These are phyloP conservation scores for Monascus purpureus DNA, from an alignment of 495 filamentous ascomycete genomes.

Conservation along the genomic window DNA sequence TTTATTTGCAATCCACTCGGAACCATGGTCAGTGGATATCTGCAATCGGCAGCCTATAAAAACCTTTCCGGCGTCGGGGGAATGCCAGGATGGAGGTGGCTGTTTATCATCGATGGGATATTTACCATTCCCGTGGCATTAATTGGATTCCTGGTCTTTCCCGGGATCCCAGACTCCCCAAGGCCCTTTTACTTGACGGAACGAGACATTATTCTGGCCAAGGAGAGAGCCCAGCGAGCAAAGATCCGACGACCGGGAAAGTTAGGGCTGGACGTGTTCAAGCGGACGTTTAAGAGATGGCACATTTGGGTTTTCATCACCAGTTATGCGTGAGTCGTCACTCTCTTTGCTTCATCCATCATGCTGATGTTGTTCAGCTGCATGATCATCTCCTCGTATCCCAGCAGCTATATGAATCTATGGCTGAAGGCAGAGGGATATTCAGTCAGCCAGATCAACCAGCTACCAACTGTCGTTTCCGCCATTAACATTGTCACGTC, in stretches of 20 bases:
- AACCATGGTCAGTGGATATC: slow-evolving; percentile 36
- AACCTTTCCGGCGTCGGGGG: slow-evolving; percentile 36
- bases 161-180: slow-evolving; percentile 43
- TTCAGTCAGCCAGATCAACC: slow-evolving; percentile 31
- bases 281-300: background rate
- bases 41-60: slow-evolving; percentile 45
- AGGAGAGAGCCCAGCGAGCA: slow-evolving; percentile 20
- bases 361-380: slow-evolving; percentile 21
- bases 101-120: slow-evolving; percentile 43
- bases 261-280: background rate
- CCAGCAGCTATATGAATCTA: slow-evolving; percentile 20
- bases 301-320: background rate
- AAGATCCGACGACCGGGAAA: background rate
- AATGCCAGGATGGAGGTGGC: slow-evolving; percentile 50
- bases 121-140: slow-evolving; percentile 45
- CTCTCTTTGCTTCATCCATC: slow-evolving; percentile 20
- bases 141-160: slow-evolving; percentile 45
- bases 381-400: slow-evolving; percentile 1
- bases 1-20: slow-evolving; percentile 21
- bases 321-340: background rate
- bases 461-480: slow-evolving; percentile 32
- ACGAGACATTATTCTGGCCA: slow-evolving; percentile 30
- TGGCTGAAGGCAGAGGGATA: slow-evolving; percentile 25
- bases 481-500: slow-evolving; percentile 13
- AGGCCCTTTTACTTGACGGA: slow-evolving; percentile 35